Conservation (phyloP, 2,329 filamentous ascomycete genomes). For the Epichloe sylvatica region DNA sequence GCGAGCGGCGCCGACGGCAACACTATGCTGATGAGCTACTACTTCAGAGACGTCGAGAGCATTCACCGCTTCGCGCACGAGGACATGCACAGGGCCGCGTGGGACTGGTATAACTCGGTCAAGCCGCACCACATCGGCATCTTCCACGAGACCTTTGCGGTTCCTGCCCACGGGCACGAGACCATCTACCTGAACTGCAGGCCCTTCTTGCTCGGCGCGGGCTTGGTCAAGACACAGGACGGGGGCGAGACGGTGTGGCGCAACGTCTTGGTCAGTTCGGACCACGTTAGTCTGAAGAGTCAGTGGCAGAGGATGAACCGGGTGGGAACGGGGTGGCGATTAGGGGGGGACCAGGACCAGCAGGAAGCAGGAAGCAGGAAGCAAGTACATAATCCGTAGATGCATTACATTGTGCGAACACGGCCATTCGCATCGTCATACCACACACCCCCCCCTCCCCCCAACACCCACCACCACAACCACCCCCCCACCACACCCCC, state of each 20-base stretch:
- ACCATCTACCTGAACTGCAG: constrained; percentile 33
- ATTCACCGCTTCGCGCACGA: constrained; percentile 39
- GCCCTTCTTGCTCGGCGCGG: constrained; percentile 22
- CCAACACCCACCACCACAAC: too few species aligned
- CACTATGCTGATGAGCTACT: constrained; percentile 30
- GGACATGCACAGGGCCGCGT: constrained; percentile 30
- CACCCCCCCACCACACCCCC: too few species aligned
- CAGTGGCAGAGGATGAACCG: constrained; percentile 21
- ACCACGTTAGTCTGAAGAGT: constrained; percentile 19
- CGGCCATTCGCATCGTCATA: not conserved
- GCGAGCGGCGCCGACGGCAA: constrained; percentile 24
- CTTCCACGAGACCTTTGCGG: constrained; percentile 40
- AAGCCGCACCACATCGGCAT: constrained; percentile 30
- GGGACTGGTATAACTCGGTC: constrained; percentile 34
- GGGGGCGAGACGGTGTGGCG: constrained; percentile 15
- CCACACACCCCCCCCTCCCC: too few species aligned
- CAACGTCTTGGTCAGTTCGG: constrained; percentile 20
- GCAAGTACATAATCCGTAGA: not conserved
- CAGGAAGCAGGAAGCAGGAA: not conserved
- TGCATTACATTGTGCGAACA: not conserved
- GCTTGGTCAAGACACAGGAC: constrained; percentile 12
- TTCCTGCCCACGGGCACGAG: constrained; percentile 33
- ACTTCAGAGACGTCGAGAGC: constrained; percentile 35
- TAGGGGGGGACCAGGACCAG: too few species aligned
- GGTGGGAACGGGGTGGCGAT: constrained; percentile 10